Evolutionary conservation across 2,329 filamentous ascomycete species (phyloP).

Genomic region (Cladobotryum protrusum): DNA sequence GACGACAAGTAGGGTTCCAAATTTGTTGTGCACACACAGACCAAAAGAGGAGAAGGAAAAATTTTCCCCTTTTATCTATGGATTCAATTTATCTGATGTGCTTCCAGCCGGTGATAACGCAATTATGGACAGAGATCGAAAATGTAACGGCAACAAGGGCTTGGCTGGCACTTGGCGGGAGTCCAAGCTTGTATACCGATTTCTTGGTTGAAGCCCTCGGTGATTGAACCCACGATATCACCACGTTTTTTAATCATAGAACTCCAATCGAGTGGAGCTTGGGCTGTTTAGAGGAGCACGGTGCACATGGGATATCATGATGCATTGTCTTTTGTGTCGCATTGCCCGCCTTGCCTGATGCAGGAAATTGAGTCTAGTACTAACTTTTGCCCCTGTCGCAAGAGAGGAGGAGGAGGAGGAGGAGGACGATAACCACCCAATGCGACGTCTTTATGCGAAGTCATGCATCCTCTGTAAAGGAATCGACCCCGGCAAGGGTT

Average conservation of each 20-base stretch:
- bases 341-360: conserved; percentile 1
- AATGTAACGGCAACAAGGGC: not conserved
- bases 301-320: not conserved
- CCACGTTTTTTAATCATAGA: too few species aligned
- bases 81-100: not conserved
- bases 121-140: conserved; percentile 1
- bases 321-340: not conserved
- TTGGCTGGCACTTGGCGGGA: not conserved
- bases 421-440: too few species aligned
- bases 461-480: too few species aligned
- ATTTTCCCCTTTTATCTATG: not conserved
- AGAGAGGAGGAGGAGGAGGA: too few species aligned
- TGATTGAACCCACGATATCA: too few species aligned
- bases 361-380: too few species aligned
- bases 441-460: too few species aligned
- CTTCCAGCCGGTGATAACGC: conserved; percentile 6
- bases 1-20: too few species aligned
- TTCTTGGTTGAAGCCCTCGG: not conserved
- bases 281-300: not conserved
- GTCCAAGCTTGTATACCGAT: not conserved
- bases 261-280: not conserved
- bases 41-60: not conserved
- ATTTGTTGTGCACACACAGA: not conserved
- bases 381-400: too few species aligned
- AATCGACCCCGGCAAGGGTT: too few species aligned